Evolutionary conservation across 805 yeast genomes (phyloP).

Genomic region (Brettanomyces naardenensis): DNA sequence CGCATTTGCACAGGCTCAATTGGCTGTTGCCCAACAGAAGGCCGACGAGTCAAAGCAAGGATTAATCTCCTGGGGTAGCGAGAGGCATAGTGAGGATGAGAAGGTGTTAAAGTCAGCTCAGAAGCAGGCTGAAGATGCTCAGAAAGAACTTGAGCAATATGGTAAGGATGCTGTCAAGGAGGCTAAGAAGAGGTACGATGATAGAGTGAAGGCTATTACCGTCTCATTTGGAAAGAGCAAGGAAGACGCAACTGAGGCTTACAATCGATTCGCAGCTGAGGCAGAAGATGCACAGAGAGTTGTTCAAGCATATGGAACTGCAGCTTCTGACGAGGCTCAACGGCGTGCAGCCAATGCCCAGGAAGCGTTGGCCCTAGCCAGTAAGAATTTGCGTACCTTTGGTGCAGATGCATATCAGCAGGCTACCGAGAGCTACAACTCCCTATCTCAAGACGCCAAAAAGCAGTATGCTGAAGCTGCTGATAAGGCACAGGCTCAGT

Average conservation of each 20-base stretch:
- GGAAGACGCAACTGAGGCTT: neutral
- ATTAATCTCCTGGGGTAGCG: neutral
- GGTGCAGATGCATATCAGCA: conserved; percentile 16
- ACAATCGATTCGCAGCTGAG: neutral
- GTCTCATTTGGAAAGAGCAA: conserved; percentile 2
- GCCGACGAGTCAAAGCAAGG: neutral
- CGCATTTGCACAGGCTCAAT: conserved; percentile 18
- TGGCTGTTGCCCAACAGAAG: conserved; percentile 19
- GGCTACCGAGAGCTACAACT: conserved; percentile 9
- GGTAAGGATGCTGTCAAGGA: conserved; percentile 20
- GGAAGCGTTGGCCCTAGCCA: conserved; percentile 1
- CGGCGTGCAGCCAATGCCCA: conserved; percentile 17
- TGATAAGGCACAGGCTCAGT: neutral
- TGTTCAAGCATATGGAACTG: conserved; percentile 29
- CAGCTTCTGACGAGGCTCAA: conserved; percentile 27
- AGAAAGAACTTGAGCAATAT: conserved; percentile 20
- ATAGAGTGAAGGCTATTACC: neutral
- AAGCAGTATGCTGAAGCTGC: neutral
- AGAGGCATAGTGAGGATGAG: neutral
- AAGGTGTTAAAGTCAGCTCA: conserved; percentile 23
- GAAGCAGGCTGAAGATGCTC: conserved; percentile 22
- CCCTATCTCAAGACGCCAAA: conserved; percentile 1
- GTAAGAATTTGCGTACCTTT: conserved; percentile 14
- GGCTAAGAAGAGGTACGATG: conserved; percentile 20
- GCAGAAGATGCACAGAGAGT: conserved; percentile 17